A percentile compares a stretch with the other conserved stretches of the same genome.
Evolutionary conservation across 202 grass and related monocot species (phyloP).

Genomic region (Zoysia matrella): DNA sequence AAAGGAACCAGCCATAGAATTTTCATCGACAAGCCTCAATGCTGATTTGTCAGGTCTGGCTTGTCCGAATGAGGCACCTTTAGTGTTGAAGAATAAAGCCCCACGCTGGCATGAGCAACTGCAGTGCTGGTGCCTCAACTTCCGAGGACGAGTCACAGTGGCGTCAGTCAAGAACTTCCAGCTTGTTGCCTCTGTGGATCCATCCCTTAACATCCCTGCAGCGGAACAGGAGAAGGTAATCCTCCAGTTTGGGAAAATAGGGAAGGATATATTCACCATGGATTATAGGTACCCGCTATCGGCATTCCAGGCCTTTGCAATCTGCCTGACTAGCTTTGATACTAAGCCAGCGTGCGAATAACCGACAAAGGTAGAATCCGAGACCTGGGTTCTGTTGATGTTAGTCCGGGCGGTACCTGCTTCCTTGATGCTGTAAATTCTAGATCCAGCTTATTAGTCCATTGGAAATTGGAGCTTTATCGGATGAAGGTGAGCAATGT

Average conservation of each 20-base stretch:
- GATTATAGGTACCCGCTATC: conserved; percentile 95
- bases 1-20: conserved; percentile 53
- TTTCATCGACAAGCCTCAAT: conserved; percentile 58
- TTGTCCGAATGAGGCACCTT: conserved; percentile 41
- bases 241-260: conserved; percentile 96
- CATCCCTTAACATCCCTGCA: conserved; percentile 55
- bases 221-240: conserved; percentile 89
- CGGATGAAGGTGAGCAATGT: conserved; percentile 25
- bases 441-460: conserved; percentile 5
- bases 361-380: background rate
- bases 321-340: conserved; percentile 98
- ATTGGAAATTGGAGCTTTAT: conserved; percentile 37
- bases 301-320: conserved; percentile 88
- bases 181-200: conserved; percentile 78
- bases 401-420: conserved; percentile 10
- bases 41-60: conserved; percentile 42
- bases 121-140: conserved; percentile 99
- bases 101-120: conserved; percentile 97
- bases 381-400: conserved; percentile 7
- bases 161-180: conserved; percentile 99
- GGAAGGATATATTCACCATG: conserved; percentile 99
- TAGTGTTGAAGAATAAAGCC: conserved; percentile 92
- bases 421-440: conserved; percentile 46
- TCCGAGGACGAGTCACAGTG: conserved; percentile 87
- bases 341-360: conserved; percentile 94